A percentile compares a stretch with the other conserved stretches of the same genome.
Evolutionary conservation across 2,329 filamentous ascomycete genomes (phyloP).

Genomic region (Neofusicoccum ribis): DNA sequence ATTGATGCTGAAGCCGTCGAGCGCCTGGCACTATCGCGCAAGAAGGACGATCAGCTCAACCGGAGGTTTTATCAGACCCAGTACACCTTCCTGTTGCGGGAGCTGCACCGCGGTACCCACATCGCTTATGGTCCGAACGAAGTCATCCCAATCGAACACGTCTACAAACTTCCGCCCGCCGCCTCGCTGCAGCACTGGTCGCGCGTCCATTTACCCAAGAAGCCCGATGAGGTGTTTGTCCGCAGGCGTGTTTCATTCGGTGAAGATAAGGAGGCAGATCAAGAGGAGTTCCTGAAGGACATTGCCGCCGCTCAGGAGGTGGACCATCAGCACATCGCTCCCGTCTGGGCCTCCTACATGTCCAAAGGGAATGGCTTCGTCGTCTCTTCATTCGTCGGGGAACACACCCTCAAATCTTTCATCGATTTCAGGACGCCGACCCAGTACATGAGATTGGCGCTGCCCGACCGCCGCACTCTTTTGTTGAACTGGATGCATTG

Average conservation of each 20-base stretch:
- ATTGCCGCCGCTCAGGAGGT: constrained; percentile 60
- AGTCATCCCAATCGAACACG: constrained; percentile 67
- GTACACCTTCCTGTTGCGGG: constrained; percentile 68
- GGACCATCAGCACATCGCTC: constrained; percentile 69
- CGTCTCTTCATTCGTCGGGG: constrained; percentile 65
- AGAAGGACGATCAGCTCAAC: constrained; percentile 63
- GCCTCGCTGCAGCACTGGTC: constrained; percentile 50
- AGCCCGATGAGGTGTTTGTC: constrained; percentile 58
- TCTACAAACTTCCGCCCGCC: constrained; percentile 58
- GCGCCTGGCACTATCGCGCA: constrained; percentile 60
- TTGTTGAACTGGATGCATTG: constrained; percentile 76
- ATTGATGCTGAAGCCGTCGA: constrained; percentile 66
- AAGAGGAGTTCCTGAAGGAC: constrained; percentile 59
- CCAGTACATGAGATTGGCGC: constrained; percentile 62
- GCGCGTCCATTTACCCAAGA: constrained; percentile 66
- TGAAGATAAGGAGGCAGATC: constrained; percentile 33
- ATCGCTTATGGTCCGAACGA: constrained; percentile 66
- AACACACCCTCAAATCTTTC: constrained; percentile 67
- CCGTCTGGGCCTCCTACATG: constrained; percentile 70
- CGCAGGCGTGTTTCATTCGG: constrained; percentile 60
- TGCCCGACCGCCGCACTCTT: constrained; percentile 59
- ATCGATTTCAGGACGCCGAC: constrained; percentile 62
- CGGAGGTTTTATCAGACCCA: constrained; percentile 70
- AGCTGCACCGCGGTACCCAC: constrained; percentile 62
- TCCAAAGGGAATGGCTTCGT: constrained; percentile 64